These are phyloP conservation scores for Gracilaria domingensis DNA, from an alignment of 23 red algal genomes.

Conservation along the genomic window DNA sequence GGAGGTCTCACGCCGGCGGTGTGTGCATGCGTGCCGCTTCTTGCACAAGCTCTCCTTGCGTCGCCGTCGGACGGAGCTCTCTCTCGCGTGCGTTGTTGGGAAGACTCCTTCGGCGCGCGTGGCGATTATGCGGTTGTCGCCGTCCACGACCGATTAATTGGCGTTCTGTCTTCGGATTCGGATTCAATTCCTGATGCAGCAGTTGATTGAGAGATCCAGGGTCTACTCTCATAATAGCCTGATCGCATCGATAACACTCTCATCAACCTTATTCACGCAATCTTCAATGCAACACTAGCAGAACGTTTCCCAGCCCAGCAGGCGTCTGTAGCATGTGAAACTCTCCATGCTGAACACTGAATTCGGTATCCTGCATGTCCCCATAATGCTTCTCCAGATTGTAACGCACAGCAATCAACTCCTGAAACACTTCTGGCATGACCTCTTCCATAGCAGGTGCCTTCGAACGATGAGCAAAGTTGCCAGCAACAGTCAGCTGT, in stretches of 20 bases:
- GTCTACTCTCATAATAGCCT: slow-evolving; percentile 66
- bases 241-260: slow-evolving; percentile 57
- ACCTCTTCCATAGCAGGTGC: slow-evolving; percentile 61
- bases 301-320: slow-evolving; percentile 45
- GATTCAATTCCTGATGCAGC: slow-evolving; percentile 38
- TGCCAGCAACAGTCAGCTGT: slow-evolving; percentile 52
- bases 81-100: too few relatives aligned
- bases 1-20: too few relatives aligned
- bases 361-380: slow-evolving; percentile 75
- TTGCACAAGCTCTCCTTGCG: too few relatives aligned
- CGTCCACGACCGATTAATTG: slow-evolving; percentile 33
- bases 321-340: slow-evolving; percentile 65
- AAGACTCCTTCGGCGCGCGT: too few relatives aligned
- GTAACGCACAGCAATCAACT: slow-evolving; percentile 48
- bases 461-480: slow-evolving; percentile 34
- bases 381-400: slow-evolving; percentile 60
- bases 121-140: too few relatives aligned
- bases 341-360: slow-evolving; percentile 51
- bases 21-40: too few relatives aligned
- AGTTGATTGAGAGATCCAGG: slow-evolving; percentile 52
- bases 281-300: slow-evolving; percentile 67
- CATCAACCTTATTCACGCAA: slow-evolving; percentile 66
- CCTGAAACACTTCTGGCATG: slow-evolving; percentile 50
- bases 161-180: slow-evolving; percentile 21
- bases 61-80: too few relatives aligned